Evolutionary conservation across 2,329 filamentous ascomycete genomes (phyloP), one percentile per base, ranked within the genome.

Genomic region (Sclerotinia sclerotiorum): DNA sequence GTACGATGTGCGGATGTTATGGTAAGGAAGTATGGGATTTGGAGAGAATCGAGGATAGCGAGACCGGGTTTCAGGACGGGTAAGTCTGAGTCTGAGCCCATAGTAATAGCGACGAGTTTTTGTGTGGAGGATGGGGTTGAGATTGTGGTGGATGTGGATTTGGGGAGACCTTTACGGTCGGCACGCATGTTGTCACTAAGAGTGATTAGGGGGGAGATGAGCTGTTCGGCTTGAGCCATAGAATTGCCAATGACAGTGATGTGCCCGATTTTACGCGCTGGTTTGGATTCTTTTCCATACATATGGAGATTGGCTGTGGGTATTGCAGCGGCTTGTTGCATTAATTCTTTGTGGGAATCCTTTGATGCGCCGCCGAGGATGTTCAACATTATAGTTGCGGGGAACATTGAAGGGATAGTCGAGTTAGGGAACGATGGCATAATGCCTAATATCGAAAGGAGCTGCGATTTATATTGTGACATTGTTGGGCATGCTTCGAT

Each of bases 261-360:
- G 79, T 99, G 95, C 15, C 94, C 94, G 82, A 98, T 98, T 80
- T 98, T 99, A 57, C 95, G 89, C 46, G 92, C 90, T 5, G 92
- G 92, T 74, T 93, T 92, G 35, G 93, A 91, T 58, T 87, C 87
- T 80, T 98, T 98, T 76, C 94, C 94, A 81, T 99, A 99, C 58
- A 97, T 87, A 76, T 99, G 94, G 15, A 97, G 84, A 65, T 83
- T 85, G 49, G 85, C 87, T 67, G 84, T 86, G 55, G 84, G 85
- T 65, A 84, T 83, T 57, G 84, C 81, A 46, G 89, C 80, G 1
- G 89, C 88, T 64, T 80, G 79, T 58, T 84, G 79, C 51, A 87
- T 77, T 32, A 84, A 77, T 15, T 83, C 77, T 13, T 85, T 79
- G 74, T 94, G 90, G 0, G 90, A 90, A 65, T 87, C 82, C n/a